Evolutionary conservation across 768 basidiomycete species (phyloP).

Genomic region (Collybiopsis luxurians): DNA sequence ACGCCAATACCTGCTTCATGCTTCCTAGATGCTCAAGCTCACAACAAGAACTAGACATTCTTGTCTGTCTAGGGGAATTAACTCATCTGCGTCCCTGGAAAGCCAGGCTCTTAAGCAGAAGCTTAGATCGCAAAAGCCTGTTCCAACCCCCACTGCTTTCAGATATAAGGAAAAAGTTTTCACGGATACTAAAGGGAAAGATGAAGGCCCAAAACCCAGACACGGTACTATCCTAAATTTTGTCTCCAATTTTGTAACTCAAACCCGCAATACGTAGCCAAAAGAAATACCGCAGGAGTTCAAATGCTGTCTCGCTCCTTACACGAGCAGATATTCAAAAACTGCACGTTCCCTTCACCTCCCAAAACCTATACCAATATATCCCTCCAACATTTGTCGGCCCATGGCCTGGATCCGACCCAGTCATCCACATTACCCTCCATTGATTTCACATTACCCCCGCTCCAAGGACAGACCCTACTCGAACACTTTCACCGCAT

Average conservation of each 20-base stretch:
- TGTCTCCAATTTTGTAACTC: not conserved
- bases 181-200: not conserved
- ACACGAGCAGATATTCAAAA: conserved; percentile 80
- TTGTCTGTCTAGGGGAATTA: conserved; percentile 30
- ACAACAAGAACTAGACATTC: conserved; percentile 15
- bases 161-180: conserved; percentile 10
- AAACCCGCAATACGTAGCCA: conserved; percentile 34
- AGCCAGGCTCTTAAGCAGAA: conserved; percentile 19
- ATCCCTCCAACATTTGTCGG: conserved; percentile 74
- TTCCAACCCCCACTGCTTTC: not conserved
- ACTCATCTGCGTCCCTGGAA: conserved; percentile 18
- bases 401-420: conserved; percentile 77
- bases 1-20: conserved; percentile 1
- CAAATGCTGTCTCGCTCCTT: conserved; percentile 84
- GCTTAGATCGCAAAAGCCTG: not conserved
- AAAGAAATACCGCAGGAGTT: conserved; percentile 88
- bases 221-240: conserved; percentile 8
- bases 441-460: conserved; percentile 77
- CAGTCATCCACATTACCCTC: conserved; percentile 82
- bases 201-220: not conserved
- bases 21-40: conserved; percentile 7
- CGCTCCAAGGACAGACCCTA: conserved; percentile 75
- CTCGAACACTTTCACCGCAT: conserved; percentile 88
- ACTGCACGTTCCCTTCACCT: conserved; percentile 62
- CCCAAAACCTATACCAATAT: conserved; percentile 64